These are phyloP conservation scores for Polygonum maritimum DNA, from an alignment of 148 eudicot genomes.

Conservation along the genomic window DNA sequence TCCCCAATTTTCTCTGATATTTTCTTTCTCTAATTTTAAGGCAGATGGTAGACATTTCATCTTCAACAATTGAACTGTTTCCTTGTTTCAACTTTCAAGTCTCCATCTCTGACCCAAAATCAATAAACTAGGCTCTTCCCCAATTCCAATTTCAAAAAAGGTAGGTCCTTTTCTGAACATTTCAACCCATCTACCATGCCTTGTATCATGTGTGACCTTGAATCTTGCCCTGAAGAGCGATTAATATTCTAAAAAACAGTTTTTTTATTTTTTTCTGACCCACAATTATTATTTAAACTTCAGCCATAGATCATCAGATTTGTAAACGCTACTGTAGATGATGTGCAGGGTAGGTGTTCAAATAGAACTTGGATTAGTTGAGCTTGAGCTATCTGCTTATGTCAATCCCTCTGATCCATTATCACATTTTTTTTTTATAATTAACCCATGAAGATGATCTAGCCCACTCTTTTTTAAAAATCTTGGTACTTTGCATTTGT, in stretches of 20 bases:
- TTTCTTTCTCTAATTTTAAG: not conserved
- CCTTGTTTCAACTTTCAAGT: not conserved
- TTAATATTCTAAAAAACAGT: not conserved
- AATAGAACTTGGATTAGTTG: slow-evolving; percentile 27
- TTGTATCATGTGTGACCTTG: not conserved
- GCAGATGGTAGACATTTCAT: not conserved
- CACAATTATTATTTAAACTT: not conserved
- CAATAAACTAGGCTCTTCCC: not conserved
- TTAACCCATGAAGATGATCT: not conserved
- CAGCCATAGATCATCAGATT: slow-evolving; percentile 13
- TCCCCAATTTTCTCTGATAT: not conserved
- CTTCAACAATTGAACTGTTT: not conserved
- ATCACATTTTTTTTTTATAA: not conserved
- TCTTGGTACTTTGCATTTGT: slow-evolving; percentile 4
- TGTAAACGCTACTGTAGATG: slow-evolving; percentile 4
- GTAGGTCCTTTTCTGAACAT: slow-evolving; percentile 1
- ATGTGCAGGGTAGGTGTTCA: slow-evolving; percentile 15
- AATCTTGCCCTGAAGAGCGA: not conserved
- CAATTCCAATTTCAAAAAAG: not conserved
- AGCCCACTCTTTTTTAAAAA: not conserved
- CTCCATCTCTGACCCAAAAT: not conserved
- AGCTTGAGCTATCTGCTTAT: slow-evolving; percentile 15
- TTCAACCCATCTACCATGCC: not conserved
- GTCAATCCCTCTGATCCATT: slow-evolving; percentile 13
- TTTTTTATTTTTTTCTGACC: not conserved